Conservation (phyloP, 352 stramenopile species). For the Phytophthora europaea region DNA sequence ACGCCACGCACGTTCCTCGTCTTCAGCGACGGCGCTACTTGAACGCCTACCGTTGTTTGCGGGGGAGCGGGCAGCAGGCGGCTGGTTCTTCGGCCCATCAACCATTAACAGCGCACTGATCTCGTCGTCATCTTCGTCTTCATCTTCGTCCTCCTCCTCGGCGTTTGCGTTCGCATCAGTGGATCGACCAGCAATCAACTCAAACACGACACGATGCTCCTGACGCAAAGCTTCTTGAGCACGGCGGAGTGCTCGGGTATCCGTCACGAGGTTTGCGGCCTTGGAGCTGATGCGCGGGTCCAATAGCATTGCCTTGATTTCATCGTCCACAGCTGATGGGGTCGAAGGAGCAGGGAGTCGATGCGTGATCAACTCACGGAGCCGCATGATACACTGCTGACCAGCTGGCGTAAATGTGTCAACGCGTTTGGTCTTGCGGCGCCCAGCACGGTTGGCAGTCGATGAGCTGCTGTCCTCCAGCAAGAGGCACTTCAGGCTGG, state of each 20-base stretch:
- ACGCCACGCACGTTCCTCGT: constrained; percentile 43
- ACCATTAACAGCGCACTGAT: constrained; percentile 48
- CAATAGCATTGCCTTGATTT: constrained; percentile 55
- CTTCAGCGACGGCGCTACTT: constrained; percentile 23
- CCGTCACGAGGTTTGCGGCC: constrained; percentile 34
- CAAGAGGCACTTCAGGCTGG: constrained; percentile 40
- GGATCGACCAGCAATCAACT: constrained; percentile 31
- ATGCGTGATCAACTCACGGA: constrained; percentile 29
- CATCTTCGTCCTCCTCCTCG: constrained; percentile 17
- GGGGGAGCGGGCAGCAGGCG: constrained; percentile 23
- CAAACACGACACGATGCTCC: constrained; percentile 44
- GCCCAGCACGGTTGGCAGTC: constrained; percentile 9
- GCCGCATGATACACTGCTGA: constrained; percentile 23
- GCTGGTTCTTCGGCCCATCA: constrained; percentile 46
- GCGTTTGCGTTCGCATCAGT: not conserved
- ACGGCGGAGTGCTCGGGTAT: constrained; percentile 26
- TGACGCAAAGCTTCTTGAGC: constrained; percentile 41
- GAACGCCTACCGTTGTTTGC: constrained; percentile 24
- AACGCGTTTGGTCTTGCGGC: constrained; percentile 33
- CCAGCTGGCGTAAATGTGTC: constrained; percentile 32
- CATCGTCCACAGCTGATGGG: constrained; percentile 19
- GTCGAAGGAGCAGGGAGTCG: constrained; percentile 26
- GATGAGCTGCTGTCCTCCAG: constrained; percentile 29
- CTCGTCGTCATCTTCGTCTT: constrained; percentile 41
- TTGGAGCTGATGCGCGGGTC: constrained; percentile 53